Conservation (phyloP, 177 flowering plant species). For the Vitis hybrid region DNA sequence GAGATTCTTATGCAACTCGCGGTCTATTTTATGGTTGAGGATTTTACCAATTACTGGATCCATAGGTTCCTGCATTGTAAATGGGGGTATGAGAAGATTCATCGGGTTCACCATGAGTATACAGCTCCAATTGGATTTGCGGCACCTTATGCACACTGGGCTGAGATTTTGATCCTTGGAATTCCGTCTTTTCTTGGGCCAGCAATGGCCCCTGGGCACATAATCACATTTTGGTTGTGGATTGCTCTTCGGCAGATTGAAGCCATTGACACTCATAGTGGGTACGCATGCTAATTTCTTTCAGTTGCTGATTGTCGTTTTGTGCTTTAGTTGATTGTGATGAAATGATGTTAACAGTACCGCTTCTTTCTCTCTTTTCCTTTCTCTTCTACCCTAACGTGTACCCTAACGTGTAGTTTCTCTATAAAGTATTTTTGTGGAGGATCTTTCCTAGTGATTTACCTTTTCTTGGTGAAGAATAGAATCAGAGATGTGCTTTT, state of each 20-base stretch:
- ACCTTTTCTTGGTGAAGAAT: conserved; percentile 11
- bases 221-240: conserved; percentile 95
- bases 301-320: not conserved
- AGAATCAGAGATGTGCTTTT: conserved; percentile 7
- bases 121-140: conserved; percentile 88
- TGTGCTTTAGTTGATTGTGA: conserved; percentile 18
- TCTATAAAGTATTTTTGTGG: conserved; percentile 11
- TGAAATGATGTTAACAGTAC: conserved; percentile 16
- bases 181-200: conserved; percentile 93
- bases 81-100: conserved; percentile 94
- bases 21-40: conserved; percentile 87
- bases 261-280: conserved; percentile 98
- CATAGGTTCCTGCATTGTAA: conserved; percentile 79
- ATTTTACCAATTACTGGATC: conserved; percentile 90
- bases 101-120: conserved; percentile 83
- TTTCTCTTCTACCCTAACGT: not conserved
- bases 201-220: conserved; percentile 87
- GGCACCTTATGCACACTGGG: conserved; percentile 94
- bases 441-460: conserved; percentile 10
- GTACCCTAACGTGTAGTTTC: not conserved
- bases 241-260: conserved; percentile 79
- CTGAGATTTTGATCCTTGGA: conserved; percentile 83
- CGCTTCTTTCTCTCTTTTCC: not conserved
- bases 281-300: conserved; percentile 51
- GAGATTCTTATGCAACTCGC: conserved; percentile 69